These are phyloP conservation scores for Didymella arachidicola DNA, from an alignment of 2,329 filamentous ascomycete species.

Conservation along the genomic window DNA sequence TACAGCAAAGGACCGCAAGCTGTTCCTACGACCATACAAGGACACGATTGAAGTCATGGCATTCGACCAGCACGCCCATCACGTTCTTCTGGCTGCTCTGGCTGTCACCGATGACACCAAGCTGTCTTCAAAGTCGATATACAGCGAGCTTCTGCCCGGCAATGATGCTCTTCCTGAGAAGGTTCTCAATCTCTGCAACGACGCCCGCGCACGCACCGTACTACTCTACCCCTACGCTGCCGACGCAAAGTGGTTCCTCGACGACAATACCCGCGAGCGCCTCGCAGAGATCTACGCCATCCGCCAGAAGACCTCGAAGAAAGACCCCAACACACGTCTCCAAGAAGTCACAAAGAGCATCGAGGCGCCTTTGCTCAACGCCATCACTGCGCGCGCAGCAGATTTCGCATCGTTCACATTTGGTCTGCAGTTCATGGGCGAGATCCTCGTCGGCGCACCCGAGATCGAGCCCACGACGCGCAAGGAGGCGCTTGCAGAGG, in stretches of 20 bases:
- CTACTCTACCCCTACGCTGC: constrained; percentile 82
- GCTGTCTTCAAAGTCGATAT: constrained; percentile 82
- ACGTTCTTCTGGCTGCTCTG: constrained; percentile 82
- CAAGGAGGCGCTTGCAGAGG: constrained; percentile 70
- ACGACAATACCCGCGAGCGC: constrained; percentile 69
- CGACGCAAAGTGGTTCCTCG: constrained; percentile 68
- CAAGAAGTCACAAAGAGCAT: constrained; percentile 78
- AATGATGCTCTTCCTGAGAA: constrained; percentile 65
- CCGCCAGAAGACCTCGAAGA: constrained; percentile 87
- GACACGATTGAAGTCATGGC: constrained; percentile 88
- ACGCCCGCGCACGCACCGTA: constrained; percentile 69
- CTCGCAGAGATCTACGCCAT: constrained; percentile 81
- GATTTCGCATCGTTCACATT: constrained; percentile 78
- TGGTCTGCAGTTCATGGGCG: constrained; percentile 84
- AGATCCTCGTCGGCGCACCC: constrained; percentile 77
- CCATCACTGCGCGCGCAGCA: constrained; percentile 72
- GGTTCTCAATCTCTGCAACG: constrained; percentile 69
- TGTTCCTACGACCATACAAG: constrained; percentile 87
- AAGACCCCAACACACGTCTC: constrained; percentile 78
- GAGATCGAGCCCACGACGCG: constrained; percentile 71
- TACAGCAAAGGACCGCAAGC: constrained; percentile 89
- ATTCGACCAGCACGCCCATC: constrained; percentile 77
- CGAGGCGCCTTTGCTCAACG: constrained; percentile 76
- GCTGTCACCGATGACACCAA: constrained; percentile 96
- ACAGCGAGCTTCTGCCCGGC: constrained; percentile 77